Evolutionary conservation across 768 basidiomycete species (phyloP), one percentile per base, ranked within the genome.

Genomic region (Pleurotus salmoneostramineus): DNA sequence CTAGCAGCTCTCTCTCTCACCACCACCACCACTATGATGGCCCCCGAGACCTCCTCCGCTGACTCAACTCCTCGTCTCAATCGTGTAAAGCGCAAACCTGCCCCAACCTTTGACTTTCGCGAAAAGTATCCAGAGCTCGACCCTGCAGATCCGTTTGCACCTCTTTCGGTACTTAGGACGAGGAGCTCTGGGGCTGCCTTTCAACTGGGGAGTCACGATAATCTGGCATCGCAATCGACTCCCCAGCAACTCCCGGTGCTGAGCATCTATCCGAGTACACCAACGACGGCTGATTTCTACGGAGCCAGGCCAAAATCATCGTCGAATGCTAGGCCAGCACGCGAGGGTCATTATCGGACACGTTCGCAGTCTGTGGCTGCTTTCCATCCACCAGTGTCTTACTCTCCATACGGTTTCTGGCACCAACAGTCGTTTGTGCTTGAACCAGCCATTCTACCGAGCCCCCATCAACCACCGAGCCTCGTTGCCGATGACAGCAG

Each of bases 141-240:
- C 69, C 87, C 86, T 17, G 66, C 64, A 14, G 87, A 90, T 66
- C 88, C 88, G 1, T 89, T 89, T 61, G 87, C 84, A 4, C 82
- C 88, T 0, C 80, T 90, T 44, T 80, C 82, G 65, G 82, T 83
- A 27, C 75, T 90, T 31, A 82, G 88, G 50, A 80, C 77, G 59
- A 80, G 86, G 56, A 80, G 69, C n/a, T 72, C 82, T 4, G 79
- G 77, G 61, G 74, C 74, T 15, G 70, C 73, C 14, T 69, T 75
- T 31, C 47, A 35, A 8, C 37, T 42, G 6, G 35, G 33, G 17
- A 50, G 48, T 50, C 57, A 58, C 40, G 56, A 57, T 21, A 48
- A 36, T 43, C 34, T 57, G 10, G 35, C n/a, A 31, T 17, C 56
- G 12, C 56, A 43, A 57, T 47, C 15, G 21, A 42, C 36, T n/a